Base-by-base conservation (phyloP, 176 grass and related monocot genomes). In the Alopecurus myosuroides region DNA sequence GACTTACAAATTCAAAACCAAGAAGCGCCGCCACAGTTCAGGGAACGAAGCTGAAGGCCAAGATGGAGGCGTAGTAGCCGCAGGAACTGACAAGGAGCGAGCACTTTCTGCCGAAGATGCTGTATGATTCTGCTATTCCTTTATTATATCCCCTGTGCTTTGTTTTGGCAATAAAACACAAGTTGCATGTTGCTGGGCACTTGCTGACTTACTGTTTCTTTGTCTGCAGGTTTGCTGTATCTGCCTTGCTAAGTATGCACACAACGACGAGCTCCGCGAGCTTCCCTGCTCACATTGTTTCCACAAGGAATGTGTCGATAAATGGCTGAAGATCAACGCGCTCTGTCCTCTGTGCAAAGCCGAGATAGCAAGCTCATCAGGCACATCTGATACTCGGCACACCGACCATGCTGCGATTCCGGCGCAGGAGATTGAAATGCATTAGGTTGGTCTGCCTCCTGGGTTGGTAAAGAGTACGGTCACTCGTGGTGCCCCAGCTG, bases 321-420 rank as follows among this genome's bases (percentile, higher is more conserved):
- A 96, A 93, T 99, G 97, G 94, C 89, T 99, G 20, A 94, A 96
- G 90, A 96, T 94, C 67, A 99, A 92, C 82, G 97, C 97, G 6
- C 87, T 92, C 6, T 99, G 97, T 28, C 97, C 97, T 50, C 83
- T 99, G 74, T 99, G 97, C 93, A 99, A 96, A 87, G 86, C 86
- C 64, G 97, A 96, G 78, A 87, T 96, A 51, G 91, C 88, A 9
- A 34, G 77, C 50, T 74, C 85, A 5, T 84, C 83, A 19, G 65
- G 88, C 37, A 66, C 84, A 33, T 86, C 91, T 58, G 81, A 85
- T 65, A n/a, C 52, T 11, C 56, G 76, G 58, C 87, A 53, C 20
- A 12, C 48, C 0, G 81, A 92, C 49, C 81, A 88, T 40, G 45
- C 45, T 4, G 45, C 82, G 4, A 20, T 65, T 73, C 80, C 89